phyloP scores from a whole-genome alignment of 306 rosid genomes.

The Hylodesmum podocarpum region DNA sequence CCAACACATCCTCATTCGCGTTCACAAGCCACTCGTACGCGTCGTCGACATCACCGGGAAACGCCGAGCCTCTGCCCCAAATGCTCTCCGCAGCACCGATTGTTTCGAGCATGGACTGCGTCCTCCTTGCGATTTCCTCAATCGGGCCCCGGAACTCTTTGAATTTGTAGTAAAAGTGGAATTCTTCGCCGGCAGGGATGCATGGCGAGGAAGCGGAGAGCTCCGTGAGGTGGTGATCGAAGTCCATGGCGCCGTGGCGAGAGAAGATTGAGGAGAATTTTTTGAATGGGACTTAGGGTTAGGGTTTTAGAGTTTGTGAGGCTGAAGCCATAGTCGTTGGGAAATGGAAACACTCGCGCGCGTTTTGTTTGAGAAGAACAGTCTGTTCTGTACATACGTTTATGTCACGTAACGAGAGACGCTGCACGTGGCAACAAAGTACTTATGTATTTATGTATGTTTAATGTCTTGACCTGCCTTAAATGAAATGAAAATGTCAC shows the following conservation, averaged over 20 bases:
- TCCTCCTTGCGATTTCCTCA: constrained; percentile 43
- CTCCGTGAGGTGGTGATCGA: constrained; percentile 37
- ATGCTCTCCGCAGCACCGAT: constrained; percentile 50
- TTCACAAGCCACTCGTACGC: constrained; percentile 84
- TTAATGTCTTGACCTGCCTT: neutral
- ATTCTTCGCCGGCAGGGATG: constrained; percentile 65
- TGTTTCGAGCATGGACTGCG: constrained; percentile 60
- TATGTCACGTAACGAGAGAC: neutral
- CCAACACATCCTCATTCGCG: constrained; percentile 69
- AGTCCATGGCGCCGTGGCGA: constrained; percentile 38
- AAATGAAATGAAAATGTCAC: too few relatives aligned
- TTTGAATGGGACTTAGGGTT: constrained; percentile 23
- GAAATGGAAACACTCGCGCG: neutral
- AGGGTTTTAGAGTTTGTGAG: constrained; percentile 43
- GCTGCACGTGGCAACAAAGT: constrained; percentile 10
- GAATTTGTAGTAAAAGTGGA: constrained; percentile 66
- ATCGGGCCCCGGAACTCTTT: constrained; percentile 60
- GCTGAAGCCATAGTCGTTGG: constrained; percentile 21
- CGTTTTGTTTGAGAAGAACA: neutral
- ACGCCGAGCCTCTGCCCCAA: constrained; percentile 59
- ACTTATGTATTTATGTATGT: neutral
- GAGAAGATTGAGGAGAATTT: neutral
- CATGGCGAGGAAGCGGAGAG: constrained; percentile 56
- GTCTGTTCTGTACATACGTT: neutral
- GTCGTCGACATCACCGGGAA: constrained; percentile 72